Percentiles rank a stretch among this genome's conserved stretches.
phyloP scores from a whole-genome alignment of 164 flowering plant genomes.

The Stephania cephalantha region DNA sequence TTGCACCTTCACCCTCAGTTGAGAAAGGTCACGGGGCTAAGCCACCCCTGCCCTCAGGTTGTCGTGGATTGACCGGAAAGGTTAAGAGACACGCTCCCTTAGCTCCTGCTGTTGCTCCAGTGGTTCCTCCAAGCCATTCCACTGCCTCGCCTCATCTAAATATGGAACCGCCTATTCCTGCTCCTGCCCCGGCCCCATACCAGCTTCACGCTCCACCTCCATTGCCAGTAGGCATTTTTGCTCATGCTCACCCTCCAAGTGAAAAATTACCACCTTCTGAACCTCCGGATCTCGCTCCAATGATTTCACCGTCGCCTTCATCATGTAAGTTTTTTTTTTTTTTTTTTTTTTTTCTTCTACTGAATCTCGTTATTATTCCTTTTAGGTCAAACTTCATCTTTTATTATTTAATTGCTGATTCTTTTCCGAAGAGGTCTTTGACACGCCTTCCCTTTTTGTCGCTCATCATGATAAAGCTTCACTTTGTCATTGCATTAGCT shows the following conservation, averaged over 20 bases:
- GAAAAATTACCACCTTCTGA: slow-evolving; percentile 21
- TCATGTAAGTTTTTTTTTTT: slow-evolving; percentile 41
- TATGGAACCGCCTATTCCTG: slow-evolving; percentile 19
- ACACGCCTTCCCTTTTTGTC: no score
- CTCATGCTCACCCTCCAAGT: slow-evolving; percentile 53
- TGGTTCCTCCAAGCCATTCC: slow-evolving; percentile 29
- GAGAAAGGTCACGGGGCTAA: slow-evolving; percentile 20
- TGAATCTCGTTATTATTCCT: background rate
- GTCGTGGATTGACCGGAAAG: slow-evolving; percentile 26
- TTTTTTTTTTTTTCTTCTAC: background rate
- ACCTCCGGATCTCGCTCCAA: slow-evolving; percentile 26
- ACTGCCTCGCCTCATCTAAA: slow-evolving; percentile 27
- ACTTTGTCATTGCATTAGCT: no score
- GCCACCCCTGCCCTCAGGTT: slow-evolving; percentile 50
- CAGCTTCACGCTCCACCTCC: slow-evolving; percentile 39
- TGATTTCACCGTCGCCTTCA: slow-evolving; percentile 35
- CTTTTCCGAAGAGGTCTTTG: no score
- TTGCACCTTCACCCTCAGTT: slow-evolving; percentile 32
- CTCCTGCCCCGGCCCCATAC: slow-evolving; percentile 24
- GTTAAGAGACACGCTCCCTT: slow-evolving; percentile 18
- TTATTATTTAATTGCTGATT: background rate
- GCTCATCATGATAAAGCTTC: no score
- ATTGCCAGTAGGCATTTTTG: slow-evolving; percentile 43
- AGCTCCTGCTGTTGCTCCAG: slow-evolving; percentile 36
- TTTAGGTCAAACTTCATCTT: background rate